Conservation (phyloP, 2,329 filamentous ascomycete species). For the Cercospora sojina region DNA sequence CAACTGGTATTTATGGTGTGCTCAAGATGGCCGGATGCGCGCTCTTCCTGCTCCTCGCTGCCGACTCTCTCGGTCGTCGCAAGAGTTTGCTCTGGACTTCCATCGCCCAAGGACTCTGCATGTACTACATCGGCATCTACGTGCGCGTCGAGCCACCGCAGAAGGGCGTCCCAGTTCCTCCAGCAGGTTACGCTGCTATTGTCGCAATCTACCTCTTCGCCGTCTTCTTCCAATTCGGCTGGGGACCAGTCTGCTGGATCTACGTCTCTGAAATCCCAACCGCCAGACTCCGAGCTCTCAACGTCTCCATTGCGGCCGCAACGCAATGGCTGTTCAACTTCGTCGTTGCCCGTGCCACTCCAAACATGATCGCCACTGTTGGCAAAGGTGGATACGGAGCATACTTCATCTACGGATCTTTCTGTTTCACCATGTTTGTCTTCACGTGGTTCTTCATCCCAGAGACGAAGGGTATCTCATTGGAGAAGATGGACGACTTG, state of each 20-base stretch:
- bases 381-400: constrained; percentile 50
- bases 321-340: constrained; percentile 68
- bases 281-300: constrained; percentile 63
- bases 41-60: constrained; percentile 68
- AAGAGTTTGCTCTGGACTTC: constrained; percentile 48
- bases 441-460: constrained; percentile 62
- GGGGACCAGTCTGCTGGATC: constrained; percentile 73
- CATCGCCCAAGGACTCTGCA: constrained; percentile 55
- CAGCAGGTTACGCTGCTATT: constrained; percentile 68
- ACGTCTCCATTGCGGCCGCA: constrained; percentile 66
- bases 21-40: constrained; percentile 66
- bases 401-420: constrained; percentile 48
- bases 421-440: constrained; percentile 64
- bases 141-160: constrained; percentile 62
- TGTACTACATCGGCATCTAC: constrained; percentile 72
- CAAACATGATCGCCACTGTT: constrained; percentile 63
- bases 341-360: constrained; percentile 65
- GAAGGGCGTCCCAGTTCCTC: constrained; percentile 54
- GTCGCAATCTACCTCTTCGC: constrained; percentile 73
- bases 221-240: constrained; percentile 62
- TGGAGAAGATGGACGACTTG: constrained; percentile 44
- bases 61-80: constrained; percentile 69
- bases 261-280: constrained; percentile 68
- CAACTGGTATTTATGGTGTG: constrained; percentile 71
- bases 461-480: constrained; percentile 54